A percentile compares a stretch with the other conserved stretches of the same genome.
phyloP scores from a whole-genome alignment of 805 yeast species.

The Ogataea neopini region DNA sequence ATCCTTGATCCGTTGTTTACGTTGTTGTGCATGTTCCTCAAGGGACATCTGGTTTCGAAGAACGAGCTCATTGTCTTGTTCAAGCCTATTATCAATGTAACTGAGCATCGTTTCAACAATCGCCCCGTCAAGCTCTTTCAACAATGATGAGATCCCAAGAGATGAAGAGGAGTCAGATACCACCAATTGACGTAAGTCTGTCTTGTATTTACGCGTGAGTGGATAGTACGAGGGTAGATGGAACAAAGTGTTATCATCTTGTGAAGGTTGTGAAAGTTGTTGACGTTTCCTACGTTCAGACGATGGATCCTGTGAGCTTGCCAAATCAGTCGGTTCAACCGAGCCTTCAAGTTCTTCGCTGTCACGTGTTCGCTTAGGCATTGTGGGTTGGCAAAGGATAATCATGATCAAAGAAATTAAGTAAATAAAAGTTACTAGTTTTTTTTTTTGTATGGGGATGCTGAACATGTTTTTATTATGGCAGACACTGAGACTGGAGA shows the following conservation, averaged over 20 bases:
- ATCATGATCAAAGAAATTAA: too few species aligned
- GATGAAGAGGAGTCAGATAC: constrained; percentile 5
- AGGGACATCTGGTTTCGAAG: constrained; percentile 13
- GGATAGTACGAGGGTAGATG: constrained; percentile 31
- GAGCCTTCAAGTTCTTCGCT: constrained; percentile 1
- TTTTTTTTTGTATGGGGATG: neutral
- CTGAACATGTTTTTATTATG: constrained; percentile 9
- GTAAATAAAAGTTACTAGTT: neutral
- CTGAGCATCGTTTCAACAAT: constrained; percentile 16
- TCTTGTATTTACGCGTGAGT: constrained; percentile 14
- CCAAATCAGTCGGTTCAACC: neutral
- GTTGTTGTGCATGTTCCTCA: constrained; percentile 17
- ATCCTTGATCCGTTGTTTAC: constrained; percentile 13
- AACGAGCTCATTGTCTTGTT: constrained; percentile 21
- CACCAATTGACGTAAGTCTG: constrained; percentile 16
- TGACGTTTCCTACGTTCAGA: neutral
- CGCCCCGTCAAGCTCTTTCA: constrained; percentile 14
- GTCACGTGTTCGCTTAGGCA: constrained; percentile 7
- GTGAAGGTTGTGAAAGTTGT: neutral
- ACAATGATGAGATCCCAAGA: constrained; percentile 9
- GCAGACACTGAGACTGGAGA: constrained; percentile 1
- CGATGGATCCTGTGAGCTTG: too few species aligned
- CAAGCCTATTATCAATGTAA: constrained; percentile 20
- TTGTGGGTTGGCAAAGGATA: neutral
- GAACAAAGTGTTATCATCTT: constrained; percentile 1